These are phyloP conservation scores for Arctostaphylos glauca DNA, from an alignment of 148 eudicot genomes.

Conservation along the genomic window DNA sequence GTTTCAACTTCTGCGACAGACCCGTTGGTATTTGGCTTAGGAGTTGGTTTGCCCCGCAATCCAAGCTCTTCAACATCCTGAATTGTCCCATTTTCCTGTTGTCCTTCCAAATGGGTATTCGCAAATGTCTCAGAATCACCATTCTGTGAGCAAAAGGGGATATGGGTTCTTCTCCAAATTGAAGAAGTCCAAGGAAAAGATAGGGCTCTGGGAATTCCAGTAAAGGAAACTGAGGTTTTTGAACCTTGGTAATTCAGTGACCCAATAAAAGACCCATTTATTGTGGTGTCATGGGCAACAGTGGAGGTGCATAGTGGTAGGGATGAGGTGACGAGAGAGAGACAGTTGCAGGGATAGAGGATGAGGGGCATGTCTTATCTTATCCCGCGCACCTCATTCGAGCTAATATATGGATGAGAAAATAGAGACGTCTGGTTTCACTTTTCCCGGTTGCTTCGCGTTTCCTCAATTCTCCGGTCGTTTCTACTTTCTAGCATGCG, in stretches of 20 bases:
- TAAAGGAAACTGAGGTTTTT: slow-evolving; percentile 26
- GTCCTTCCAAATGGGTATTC: slow-evolving; percentile 28
- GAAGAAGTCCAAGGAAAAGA: slow-evolving; percentile 23
- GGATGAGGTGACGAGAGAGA: slow-evolving; percentile 18
- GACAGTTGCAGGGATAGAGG: slow-evolving; percentile 21
- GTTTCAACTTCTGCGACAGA: slow-evolving; percentile 28
- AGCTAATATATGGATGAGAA: neutral
- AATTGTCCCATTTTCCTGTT: slow-evolving; percentile 28
- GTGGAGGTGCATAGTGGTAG: neutral
- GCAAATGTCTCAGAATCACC: slow-evolving; percentile 40
- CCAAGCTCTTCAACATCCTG: slow-evolving; percentile 59
- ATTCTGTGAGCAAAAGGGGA: slow-evolving; percentile 44
- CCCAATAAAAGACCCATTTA: neutral
- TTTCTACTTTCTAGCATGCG: slow-evolving; percentile 1
- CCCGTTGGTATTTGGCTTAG: slow-evolving; percentile 33
- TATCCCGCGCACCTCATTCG: slow-evolving; percentile 26
- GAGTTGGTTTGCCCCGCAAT: slow-evolving; percentile 69
- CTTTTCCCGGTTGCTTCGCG: neutral
- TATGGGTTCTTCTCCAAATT: slow-evolving; percentile 36
- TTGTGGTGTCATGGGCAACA: neutral
- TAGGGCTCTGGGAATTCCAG: slow-evolving; percentile 20
- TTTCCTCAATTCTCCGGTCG: neutral
- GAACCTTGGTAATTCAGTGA: slow-evolving; percentile 6
- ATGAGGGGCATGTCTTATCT: slow-evolving; percentile 32
- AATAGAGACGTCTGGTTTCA: neutral